Evolutionary conservation across 768 basidiomycete genomes (phyloP), one percentile per base, ranked within the genome.

Genomic region (Tephrocybe sp.): DNA sequence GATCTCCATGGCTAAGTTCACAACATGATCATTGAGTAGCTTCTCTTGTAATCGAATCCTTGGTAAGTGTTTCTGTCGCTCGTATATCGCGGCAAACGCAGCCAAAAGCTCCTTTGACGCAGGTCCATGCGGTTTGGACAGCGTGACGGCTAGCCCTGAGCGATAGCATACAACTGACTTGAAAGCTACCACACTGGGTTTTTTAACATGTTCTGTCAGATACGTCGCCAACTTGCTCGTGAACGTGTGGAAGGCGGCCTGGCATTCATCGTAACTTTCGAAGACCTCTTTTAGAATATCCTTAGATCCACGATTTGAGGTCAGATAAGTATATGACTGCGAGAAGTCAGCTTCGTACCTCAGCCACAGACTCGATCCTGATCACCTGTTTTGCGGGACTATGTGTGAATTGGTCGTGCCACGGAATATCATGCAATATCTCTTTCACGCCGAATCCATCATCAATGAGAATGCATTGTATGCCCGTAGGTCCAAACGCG

Each of bases 81-180:
- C 52, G 68, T 65, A 58, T 73, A 78, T 41, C 64, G 59, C 15
- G 66, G 55, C 23, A 68, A 61, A 24, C 74, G 57, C 15, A 65
- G 61, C 28, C 59, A 46, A 3, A 82, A 53, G 18, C 60, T 77
- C 30, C 41, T 68, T 24, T 21, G 37, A 32, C 18, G 45, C 41
- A 2, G 14, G 3, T 26, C 21, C 46, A 47, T 65, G 65, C 57
- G 15, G 57, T 54, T 0, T 43, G 6, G 28, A 30, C 12, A 68
- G 53, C 2, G 67, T 60, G 23, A 92, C 73, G 58, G 83, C 73
- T 39, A 92, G 70, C 2, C 90, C 90, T 0, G 88, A 87, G 42
- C 90, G 80, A 62, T 92, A 91, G 66, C 88, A 88, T 1, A 82
- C 75, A 38, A 90, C 77, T 9, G 87, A 88, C 64, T 92, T 91